Evolutionary conservation across 2,329 filamentous ascomycete genomes (phyloP), one percentile per base, ranked within the genome.

Genomic region (Aureobasidium pullulans): DNA sequence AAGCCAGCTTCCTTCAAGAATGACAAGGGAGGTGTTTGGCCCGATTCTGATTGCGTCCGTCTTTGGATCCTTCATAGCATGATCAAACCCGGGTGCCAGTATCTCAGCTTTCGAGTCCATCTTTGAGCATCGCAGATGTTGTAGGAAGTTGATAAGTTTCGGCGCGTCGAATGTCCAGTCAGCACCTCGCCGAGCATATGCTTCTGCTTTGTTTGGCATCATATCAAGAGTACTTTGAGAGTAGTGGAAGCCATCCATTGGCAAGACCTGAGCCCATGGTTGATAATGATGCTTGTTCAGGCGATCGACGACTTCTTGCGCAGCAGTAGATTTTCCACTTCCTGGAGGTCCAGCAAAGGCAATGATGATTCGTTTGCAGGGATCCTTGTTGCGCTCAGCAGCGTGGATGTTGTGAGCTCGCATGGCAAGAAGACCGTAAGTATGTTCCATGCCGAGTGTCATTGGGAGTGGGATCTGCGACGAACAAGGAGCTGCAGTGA

Each of bases 191-290:
- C 72, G 68, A 4, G 66, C 60, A 48, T 72, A 67, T 13, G 73
- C 71, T 54, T 73, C 69, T 39, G 64, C 64, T 3, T 66, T 61
- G 40, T 74, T 68, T 4, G 70, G 69, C 9, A 75, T 64, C 3
- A 57, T 56, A 47, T 72, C 69, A 7, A 75, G 63, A 15, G 61
- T 61, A 16, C 64, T 61, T 10, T 69, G 66, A 1, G 71, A 63
- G 10, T 69, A 63, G 61, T 75, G 73, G 56, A 74, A 75, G 13
- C 73, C 73, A 50, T 75, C 73, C 71, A 74, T 50, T 8, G 57
- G 40, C 9, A 59, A 31, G 5, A 59, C 57, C 6, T 32, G 31
- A 13, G 36, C 37, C 23, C 29, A 59, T 5, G 28, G 28, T 13
- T 16, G 6, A 10, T 10, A 2, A 1, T 39, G 42, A 13, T 19